phyloP scores from a whole-genome alignment of 306 rosid species.

The Potentilla sterilis region DNA sequence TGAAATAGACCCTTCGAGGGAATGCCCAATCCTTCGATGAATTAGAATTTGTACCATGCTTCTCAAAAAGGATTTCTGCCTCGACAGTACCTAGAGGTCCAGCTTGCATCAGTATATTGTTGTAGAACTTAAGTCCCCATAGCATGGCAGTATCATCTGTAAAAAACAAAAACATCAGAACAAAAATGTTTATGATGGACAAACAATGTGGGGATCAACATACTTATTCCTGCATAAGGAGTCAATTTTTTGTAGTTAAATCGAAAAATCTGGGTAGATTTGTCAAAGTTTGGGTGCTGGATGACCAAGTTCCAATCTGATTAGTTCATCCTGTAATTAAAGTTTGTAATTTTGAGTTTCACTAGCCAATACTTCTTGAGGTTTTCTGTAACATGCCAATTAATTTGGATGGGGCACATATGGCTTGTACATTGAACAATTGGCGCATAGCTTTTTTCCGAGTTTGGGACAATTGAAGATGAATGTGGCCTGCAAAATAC shows the following conservation, averaged over 20 bases:
- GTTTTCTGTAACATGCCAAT: slow-evolving; percentile 79
- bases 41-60: slow-evolving; percentile 56
- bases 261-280: slow-evolving; percentile 70
- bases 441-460: slow-evolving; percentile 35
- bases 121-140: slow-evolving; percentile 82
- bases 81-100: slow-evolving; percentile 69
- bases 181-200: too few species aligned
- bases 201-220: slow-evolving; percentile 29
- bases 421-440: slow-evolving; percentile 75
- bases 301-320: slow-evolving; percentile 80
- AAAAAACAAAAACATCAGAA: too few species aligned
- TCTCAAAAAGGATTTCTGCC: slow-evolving; percentile 68
- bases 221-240: slow-evolving; percentile 64
- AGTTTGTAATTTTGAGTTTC: slow-evolving; percentile 73
- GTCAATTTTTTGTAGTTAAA: slow-evolving; percentile 61
- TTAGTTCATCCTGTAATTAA: slow-evolving; percentile 74
- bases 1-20: slow-evolving; percentile 78
- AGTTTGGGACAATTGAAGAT: slow-evolving; percentile 45
- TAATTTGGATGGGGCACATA: slow-evolving; percentile 84
- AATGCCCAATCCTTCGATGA: slow-evolving; percentile 86
- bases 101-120: slow-evolving; percentile 79
- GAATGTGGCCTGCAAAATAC: slow-evolving; percentile 49
- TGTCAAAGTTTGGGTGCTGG: slow-evolving; percentile 83
- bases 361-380: slow-evolving; percentile 81
- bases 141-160: slow-evolving; percentile 91